Evolutionary conservation across 768 basidiomycete species (phyloP), one percentile per base, ranked within the genome.

Genomic region (Termitomyces sp.): DNA sequence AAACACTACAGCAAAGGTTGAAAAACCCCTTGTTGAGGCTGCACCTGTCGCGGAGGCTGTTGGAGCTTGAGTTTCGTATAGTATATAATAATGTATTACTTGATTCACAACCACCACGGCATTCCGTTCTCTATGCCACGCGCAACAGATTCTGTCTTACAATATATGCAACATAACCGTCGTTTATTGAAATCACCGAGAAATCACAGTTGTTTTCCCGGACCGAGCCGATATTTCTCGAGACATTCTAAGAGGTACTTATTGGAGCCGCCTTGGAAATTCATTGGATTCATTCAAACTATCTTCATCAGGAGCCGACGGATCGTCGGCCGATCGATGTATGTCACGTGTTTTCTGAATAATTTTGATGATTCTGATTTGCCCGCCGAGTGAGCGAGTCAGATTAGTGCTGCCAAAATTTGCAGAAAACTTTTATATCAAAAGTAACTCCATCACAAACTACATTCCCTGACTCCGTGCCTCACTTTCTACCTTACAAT

Each of bases 401-500:
- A n/a, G n/a, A n/a, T n/a, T 60, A 41, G 42, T 55, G 45, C 53
- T 52, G 51, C 28, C 53, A 58, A 58, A 60, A 55, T 58, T 58
- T 57, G 32, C 56, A 46, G 49, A 57, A 58, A 59, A 57, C 40
- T 59, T 62, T 62, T 46, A 57, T 55, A 59, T 17, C 48, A 49
- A 42, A 28, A 56, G 22, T 49, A 45, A 61, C 54, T 59, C 51
- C 30, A 50, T 38, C 35, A 37, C 37, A 38, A 10, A 17, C 21
- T 24, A 48, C 15, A 15, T 26, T 28, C 48, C 37, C 24, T 26
- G 24, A 50, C 17, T 38, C 22, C 4, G 19, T 37, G 22, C 26
- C 45, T 52, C 49, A 54, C 53, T 61, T 41, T 48, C 53, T 34
- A 48, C 45, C 45, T 53, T 37, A 74, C 63, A 68, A 88, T 88